Evolutionary conservation across 2,329 filamentous ascomycete species (phyloP).

Genomic region (Epichloe glyceriae): DNA sequence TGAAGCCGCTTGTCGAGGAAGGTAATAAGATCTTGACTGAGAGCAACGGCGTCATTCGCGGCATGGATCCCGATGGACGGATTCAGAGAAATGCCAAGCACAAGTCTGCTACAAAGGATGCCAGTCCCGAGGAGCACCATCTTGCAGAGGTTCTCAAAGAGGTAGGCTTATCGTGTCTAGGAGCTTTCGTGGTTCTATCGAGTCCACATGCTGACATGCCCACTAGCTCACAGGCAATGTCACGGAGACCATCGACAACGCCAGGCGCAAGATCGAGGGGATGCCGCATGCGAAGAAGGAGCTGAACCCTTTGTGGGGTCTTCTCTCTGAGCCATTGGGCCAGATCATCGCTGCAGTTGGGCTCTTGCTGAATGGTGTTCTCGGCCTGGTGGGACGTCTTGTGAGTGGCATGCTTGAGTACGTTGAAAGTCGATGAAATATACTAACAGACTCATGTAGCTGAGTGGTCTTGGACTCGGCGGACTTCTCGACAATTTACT

Average conservation of each 20-base stretch:
- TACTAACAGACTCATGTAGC: conserved; percentile 15
- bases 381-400: conserved; percentile 71
- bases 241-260: conserved; percentile 70
- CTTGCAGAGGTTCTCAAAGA: conserved; percentile 79
- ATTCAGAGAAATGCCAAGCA: conserved; percentile 79
- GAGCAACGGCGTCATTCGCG: conserved; percentile 75
- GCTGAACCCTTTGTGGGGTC: conserved; percentile 77
- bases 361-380: conserved; percentile 66
- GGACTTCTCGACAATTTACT: conserved; percentile 68
- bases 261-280: conserved; percentile 76
- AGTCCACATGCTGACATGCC: no score
- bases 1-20: conserved; percentile 82
- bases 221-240: conserved; percentile 60
- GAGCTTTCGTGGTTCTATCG: no score
- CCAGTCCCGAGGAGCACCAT: conserved; percentile 61
- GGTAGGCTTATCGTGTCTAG: conserved; percentile 17
- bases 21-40: conserved; percentile 71
- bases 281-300: conserved; percentile 95
- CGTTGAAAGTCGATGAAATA: background rate
- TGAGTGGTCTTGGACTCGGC: conserved; percentile 71
- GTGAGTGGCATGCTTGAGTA: conserved; percentile 20
- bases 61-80: conserved; percentile 76
- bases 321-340: conserved; percentile 72
- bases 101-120: conserved; percentile 56
- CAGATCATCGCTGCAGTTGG: conserved; percentile 89